Conservation (phyloP, 257 asterid genomes). For the Nicotiana sylvestris region DNA sequence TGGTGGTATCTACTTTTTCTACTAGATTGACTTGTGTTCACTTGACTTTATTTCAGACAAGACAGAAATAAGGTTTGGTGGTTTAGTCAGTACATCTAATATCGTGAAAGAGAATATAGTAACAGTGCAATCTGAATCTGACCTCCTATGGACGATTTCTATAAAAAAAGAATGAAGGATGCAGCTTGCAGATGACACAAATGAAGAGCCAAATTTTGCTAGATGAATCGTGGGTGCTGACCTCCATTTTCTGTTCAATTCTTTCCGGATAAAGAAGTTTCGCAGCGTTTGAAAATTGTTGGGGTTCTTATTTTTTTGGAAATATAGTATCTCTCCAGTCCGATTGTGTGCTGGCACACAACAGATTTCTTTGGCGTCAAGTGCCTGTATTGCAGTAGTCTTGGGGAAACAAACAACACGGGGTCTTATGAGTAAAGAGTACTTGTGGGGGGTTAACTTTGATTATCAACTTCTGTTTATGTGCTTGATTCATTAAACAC, state of each 20-base stretch:
- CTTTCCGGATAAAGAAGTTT: neutral
- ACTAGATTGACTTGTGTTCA: neutral
- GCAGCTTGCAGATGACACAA: neutral
- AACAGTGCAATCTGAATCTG: constrained; percentile 65
- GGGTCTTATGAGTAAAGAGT: neutral
- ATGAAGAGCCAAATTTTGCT: neutral
- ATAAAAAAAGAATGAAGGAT: constrained; percentile 35
- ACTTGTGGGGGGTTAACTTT: neutral
- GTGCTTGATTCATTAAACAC: neutral
- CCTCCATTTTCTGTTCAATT: constrained; percentile 1
- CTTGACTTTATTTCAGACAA: constrained; percentile 35
- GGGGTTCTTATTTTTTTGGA: neutral
- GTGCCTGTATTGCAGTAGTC: neutral
- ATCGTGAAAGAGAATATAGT: constrained; percentile 51
- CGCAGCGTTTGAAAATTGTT: neutral
- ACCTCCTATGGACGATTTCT: constrained; percentile 94
- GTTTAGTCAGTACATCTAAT: constrained; percentile 82
- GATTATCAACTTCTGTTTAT: neutral
- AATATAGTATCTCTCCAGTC: neutral
- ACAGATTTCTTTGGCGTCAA: neutral
- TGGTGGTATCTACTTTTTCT: neutral
- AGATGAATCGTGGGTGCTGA: neutral
- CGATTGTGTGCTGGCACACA: neutral
- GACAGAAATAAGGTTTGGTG: constrained; percentile 81
- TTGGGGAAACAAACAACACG: neutral